Conservation (phyloP, 208 protist genomes). For the Leishmania tarentolae region DNA sequence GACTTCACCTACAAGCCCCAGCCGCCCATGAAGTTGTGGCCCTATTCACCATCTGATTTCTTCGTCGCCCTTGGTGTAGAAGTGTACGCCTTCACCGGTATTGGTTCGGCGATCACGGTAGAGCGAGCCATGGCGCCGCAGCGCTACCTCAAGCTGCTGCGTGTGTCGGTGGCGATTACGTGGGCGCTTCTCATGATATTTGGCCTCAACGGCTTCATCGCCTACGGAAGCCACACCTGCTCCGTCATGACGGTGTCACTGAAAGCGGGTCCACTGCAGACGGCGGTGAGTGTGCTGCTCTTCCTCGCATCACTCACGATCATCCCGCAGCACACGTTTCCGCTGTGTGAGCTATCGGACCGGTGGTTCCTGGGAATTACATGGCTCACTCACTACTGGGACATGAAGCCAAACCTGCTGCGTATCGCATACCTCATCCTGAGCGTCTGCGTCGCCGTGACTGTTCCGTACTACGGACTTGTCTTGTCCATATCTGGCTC, state of each 20-base stretch:
- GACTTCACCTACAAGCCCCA: slow-evolving; percentile 49
- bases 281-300: slow-evolving; percentile 50
- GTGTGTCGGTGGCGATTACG: slow-evolving; percentile 33
- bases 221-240: slow-evolving; percentile 53
- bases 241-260: slow-evolving; percentile 63
- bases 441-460: slow-evolving; percentile 41
- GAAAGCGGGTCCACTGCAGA: slow-evolving; percentile 42
- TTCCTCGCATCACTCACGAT: slow-evolving; percentile 57
- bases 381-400: slow-evolving; percentile 42
- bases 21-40: slow-evolving; percentile 37
- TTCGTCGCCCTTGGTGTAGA: slow-evolving; percentile 55
- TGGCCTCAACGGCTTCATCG: slow-evolving; percentile 48
- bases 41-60: slow-evolving; percentile 39
- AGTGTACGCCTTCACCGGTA: slow-evolving; percentile 64
- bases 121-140: slow-evolving; percentile 47
- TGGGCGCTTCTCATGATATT: slow-evolving; percentile 40
- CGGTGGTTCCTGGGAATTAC: slow-evolving; percentile 50
- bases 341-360: slow-evolving; percentile 55
- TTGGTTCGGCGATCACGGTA: slow-evolving; percentile 42
- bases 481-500: slow-evolving; percentile 54
- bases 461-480: slow-evolving; percentile 61
- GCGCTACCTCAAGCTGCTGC: slow-evolving; percentile 44
- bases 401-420: slow-evolving; percentile 46
- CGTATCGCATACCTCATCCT: slow-evolving; percentile 36
- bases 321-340: slow-evolving; percentile 57